Conservation (phyloP, 495 filamentous ascomycete species). For the Neurospora cerealis region DNA sequence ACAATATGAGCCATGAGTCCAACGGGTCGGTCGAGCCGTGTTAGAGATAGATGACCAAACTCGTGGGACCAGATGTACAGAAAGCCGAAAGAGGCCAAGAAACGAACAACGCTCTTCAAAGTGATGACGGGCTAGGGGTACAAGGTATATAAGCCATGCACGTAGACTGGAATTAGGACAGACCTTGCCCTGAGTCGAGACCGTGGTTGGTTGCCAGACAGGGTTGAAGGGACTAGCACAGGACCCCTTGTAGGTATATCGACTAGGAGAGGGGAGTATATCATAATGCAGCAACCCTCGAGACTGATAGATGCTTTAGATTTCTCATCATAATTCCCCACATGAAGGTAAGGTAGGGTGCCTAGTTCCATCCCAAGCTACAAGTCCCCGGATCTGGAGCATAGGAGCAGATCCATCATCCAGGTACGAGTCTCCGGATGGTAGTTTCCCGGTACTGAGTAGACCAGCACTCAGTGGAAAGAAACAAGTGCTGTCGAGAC, state of each 20-base stretch:
- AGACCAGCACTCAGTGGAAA: not conserved
- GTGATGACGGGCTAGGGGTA: slow-evolving; percentile 16
- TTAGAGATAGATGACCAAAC: slow-evolving; percentile 24
- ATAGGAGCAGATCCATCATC: not conserved
- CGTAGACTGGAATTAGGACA: slow-evolving; percentile 5
- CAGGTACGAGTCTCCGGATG: not conserved
- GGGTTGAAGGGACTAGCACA: not conserved
- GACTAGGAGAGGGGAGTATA: not conserved
- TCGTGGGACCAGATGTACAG: slow-evolving; percentile 6
- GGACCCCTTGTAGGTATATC: not conserved
- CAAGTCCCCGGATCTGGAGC: not conserved
- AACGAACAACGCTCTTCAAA: slow-evolving; percentile 5
- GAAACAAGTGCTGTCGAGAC: not conserved
- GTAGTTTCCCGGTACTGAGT: not conserved
- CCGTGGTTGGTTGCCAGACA: not conserved
- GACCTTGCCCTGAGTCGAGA: slow-evolving; percentile 12
- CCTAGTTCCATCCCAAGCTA: not conserved
- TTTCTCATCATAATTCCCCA: not conserved
- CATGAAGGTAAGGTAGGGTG: not conserved
- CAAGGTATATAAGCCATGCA: slow-evolving; percentile 23
- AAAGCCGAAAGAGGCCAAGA: slow-evolving; percentile 18
- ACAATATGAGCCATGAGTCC: slow-evolving; percentile 41
- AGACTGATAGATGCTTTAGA: not conserved
- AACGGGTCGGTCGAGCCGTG: slow-evolving; percentile 15
- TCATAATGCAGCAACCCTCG: not conserved